Conservation (phyloP, 176 grass and related monocot genomes). For the Poa pratensis region DNA sequence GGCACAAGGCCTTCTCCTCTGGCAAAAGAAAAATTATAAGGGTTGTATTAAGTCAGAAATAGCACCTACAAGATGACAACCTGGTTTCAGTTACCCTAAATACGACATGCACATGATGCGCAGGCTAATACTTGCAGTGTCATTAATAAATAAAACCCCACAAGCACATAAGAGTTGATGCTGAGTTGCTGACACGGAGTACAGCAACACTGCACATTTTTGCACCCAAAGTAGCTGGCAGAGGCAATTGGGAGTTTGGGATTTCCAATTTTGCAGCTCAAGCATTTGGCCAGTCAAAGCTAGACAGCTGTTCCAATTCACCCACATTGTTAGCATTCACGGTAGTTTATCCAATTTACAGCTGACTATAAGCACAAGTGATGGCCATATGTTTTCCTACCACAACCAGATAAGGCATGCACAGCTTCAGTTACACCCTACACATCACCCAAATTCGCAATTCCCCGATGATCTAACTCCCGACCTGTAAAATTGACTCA, state of each 20-base stretch:
- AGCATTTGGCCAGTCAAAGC: not conserved
- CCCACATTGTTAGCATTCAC: not conserved
- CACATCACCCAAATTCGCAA: not conserved
- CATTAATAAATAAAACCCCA: conserved; percentile 23
- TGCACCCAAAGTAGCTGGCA: not conserved
- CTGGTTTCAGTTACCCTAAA: not conserved
- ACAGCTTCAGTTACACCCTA: not conserved
- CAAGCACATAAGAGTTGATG: not conserved
- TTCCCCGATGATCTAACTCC: not conserved
- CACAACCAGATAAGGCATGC: not conserved
- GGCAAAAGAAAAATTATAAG: conserved; percentile 23
- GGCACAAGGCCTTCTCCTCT: conserved; percentile 81
- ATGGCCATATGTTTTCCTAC: not conserved
- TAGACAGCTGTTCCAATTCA: conserved; percentile 3
- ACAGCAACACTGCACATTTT: not conserved
- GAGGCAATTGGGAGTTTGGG: not conserved
- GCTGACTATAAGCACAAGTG: not conserved
- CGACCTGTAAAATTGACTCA: not conserved
- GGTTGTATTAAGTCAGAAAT: conserved; percentile 12
- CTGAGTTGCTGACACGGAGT: too few species aligned
- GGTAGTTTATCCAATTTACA: not conserved
- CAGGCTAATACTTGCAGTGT: conserved; percentile 2
- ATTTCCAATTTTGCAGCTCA: not conserved
- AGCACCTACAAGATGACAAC: not conserved
- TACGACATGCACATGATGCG: conserved; percentile 4